Percentiles rank a stretch among this genome's conserved stretches.
Evolutionary conservation across 2,329 filamentous ascomycete genomes (phyloP).

Genomic region (Thyridium curvatum): DNA sequence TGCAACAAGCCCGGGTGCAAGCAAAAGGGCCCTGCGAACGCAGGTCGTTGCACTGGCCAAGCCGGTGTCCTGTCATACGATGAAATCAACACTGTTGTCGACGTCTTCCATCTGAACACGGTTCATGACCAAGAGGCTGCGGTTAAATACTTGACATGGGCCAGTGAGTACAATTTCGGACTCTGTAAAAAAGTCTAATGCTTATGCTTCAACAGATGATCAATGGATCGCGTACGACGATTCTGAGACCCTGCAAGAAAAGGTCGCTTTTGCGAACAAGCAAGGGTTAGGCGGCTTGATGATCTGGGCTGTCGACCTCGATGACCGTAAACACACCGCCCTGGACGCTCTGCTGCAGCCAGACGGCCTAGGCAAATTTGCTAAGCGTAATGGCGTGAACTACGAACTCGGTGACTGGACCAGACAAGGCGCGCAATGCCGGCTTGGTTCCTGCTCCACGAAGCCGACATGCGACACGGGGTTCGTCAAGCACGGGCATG

Average conservation of each 20-base stretch:
- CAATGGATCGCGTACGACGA: constrained; percentile 27
- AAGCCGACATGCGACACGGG: too few species aligned
- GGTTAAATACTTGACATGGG: constrained; percentile 18
- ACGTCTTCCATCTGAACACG: constrained; percentile 1
- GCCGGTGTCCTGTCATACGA: constrained; percentile 14
- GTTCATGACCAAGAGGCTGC: constrained; percentile 15
- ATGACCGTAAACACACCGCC: constrained; percentile 7
- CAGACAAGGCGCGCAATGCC: background rate
- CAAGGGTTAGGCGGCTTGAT: constrained; percentile 8
- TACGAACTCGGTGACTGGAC: background rate
- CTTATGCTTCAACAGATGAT: too few species aligned
- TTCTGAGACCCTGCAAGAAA: constrained; percentile 16
- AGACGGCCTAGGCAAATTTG: background rate
- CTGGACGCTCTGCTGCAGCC: constrained; percentile 1
- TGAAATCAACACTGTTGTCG: constrained; percentile 16
- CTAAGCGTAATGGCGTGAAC: background rate
- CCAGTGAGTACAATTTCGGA: too few species aligned
- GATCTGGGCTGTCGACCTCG: constrained; percentile 12
- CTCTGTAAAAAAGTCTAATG: too few species aligned
- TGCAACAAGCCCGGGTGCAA: constrained; percentile 18
- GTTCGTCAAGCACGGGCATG: too few species aligned
- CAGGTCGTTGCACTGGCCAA: constrained; percentile 12
- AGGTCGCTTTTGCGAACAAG: constrained; percentile 18
- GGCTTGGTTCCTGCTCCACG: too few species aligned
- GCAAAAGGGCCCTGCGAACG: constrained; percentile 11